Percentiles rank a stretch among this genome's conserved stretches.
Evolutionary conservation across 176 grass and related monocot genomes (phyloP).

Genomic region (Zizania latifolia): DNA sequence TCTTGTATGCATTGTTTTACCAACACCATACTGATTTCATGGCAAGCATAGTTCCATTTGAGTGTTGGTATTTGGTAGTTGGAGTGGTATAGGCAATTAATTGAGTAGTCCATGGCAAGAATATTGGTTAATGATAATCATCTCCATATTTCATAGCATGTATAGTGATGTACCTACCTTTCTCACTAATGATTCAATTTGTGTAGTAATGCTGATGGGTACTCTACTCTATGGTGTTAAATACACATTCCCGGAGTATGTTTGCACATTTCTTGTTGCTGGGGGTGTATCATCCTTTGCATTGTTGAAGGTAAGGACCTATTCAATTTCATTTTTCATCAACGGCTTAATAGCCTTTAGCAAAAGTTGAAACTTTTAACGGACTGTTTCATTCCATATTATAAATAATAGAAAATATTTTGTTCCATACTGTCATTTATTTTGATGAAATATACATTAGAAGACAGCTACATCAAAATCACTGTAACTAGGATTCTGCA

Average conservation of each 20-base stretch:
- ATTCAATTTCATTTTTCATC: conserved; percentile 13
- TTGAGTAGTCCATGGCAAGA: background rate
- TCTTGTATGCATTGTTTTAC: background rate
- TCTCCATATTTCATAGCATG: background rate
- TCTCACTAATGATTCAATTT: conserved; percentile 16
- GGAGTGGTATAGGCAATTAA: background rate
- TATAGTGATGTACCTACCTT: background rate
- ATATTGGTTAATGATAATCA: background rate
- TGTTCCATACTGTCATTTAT: background rate
- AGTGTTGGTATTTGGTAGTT: background rate
- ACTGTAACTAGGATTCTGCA: background rate
- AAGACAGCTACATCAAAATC: background rate
- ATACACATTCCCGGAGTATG: conserved; percentile 89
- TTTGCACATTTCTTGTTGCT: conserved; percentile 91
- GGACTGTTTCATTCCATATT: background rate
- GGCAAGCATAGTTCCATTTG: background rate
- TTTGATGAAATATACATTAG: background rate
- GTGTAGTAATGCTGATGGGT: conserved; percentile 92
- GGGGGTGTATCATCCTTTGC: conserved; percentile 94
- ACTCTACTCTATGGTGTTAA: conserved; percentile 91
- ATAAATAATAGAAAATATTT: background rate
- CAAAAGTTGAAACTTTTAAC: background rate
- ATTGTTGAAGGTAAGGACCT: conserved; percentile 71
- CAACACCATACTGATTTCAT: background rate
- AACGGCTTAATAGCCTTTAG: background rate